Base-by-base conservation (phyloP, 1,284 basidiomycete species). In the Vanrija sp. region DNA sequence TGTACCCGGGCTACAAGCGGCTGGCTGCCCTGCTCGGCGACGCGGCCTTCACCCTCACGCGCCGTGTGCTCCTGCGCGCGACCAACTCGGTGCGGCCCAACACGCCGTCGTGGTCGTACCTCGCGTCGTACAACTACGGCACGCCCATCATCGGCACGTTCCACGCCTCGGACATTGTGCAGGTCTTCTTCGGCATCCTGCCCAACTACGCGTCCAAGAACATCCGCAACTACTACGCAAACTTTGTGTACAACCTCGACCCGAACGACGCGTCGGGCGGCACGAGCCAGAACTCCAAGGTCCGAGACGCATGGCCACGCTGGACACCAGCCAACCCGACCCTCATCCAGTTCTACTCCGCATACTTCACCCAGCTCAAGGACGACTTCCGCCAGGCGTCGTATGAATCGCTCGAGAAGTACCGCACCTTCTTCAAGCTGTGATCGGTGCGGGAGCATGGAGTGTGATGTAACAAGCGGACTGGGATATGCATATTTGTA, bases 161-260 rank as follows among this genome's bases (percentile, higher is more conserved):
- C 50, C 59, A 61, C 42, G 59, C 42, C n/a, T 28, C 43, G 28
- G 59, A 61, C 52, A 9, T 61, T 18, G 29, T 61, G 12, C 59
- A 61, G 55, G 59, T 61, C 49, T 61, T 57, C 55, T 61, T 42
- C 25, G 59, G 55, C 45, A 34, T 34, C 34, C 34, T 38, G 55
- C 45, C 60, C 47, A 55, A 61, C 55, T 58, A 61, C n/a, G 60
- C 55, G 16, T 45, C 48, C 28, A 39, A 25, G 19, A 50, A 46
- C 34, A 53, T 57, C 45, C 60, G 57, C 42, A 47, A 28, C 40
- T 61, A 61, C 55, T 61, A 58, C 48, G 29, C 47, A 47, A 61
- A 61, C 55, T 61, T 61, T 38, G 48, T 61, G 38, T 58, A 61
- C 55, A 61, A 61, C 60, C 53, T 58, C 15, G 48, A 61, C 53